A percentile compares a stretch with the other conserved stretches of the same genome.
Conservation (phyloP, 805 yeast genomes). For the Saturnispora diversa region DNA sequence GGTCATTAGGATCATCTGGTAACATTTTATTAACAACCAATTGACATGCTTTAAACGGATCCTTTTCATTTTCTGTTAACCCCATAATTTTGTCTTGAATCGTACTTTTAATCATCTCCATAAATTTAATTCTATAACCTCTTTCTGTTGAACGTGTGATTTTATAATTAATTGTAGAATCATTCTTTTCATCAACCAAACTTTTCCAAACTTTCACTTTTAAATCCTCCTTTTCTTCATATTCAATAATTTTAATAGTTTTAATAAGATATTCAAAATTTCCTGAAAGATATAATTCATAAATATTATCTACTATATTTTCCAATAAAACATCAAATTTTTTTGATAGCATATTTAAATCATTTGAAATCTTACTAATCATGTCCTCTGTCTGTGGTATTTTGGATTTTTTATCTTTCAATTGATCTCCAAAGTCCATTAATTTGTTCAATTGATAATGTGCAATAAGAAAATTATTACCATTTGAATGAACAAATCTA, state of each 20-base stretch:
- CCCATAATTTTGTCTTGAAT: constrained; percentile 53
- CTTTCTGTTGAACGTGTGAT: constrained; percentile 41
- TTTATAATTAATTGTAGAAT: constrained; percentile 13
- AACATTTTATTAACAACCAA: constrained; percentile 6
- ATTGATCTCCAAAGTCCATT: constrained; percentile 72
- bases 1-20: constrained; percentile 6
- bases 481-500: constrained; percentile 26
- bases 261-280: constrained; percentile 63
- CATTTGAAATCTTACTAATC: constrained; percentile 46
- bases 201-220: constrained; percentile 31
- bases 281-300: constrained; percentile 61
- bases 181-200: constrained; percentile 12
- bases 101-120: constrained; percentile 48
- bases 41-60: constrained; percentile 9
- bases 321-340: constrained; percentile 58
- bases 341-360: constrained; percentile 40
- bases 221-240: constrained; percentile 73
- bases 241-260: constrained; percentile 67
- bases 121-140: constrained; percentile 55
- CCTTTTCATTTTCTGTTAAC: constrained; percentile 3
- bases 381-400: constrained; percentile 59
- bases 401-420: constrained; percentile 40
- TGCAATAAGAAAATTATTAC: constrained; percentile 51
- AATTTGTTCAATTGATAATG: constrained; percentile 66
- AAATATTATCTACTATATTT: constrained; percentile 55